Base-by-base conservation (phyloP, 2,329 filamentous ascomycete genomes). In the Diaporthe capsici region DNA sequence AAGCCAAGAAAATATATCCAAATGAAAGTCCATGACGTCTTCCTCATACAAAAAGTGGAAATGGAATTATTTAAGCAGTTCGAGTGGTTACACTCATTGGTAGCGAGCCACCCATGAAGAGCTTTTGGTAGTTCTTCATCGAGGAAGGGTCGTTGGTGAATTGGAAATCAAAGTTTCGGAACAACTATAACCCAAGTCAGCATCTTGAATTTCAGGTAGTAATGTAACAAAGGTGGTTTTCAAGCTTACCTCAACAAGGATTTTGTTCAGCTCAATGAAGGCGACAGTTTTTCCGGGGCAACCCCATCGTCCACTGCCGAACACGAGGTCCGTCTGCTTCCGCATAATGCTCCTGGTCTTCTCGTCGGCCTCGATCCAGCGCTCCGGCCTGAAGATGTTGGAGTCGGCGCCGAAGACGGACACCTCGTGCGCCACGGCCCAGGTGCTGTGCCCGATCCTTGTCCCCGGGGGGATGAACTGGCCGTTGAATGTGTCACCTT, bases 381-480 rank as follows among this genome's bases (percentile, higher is more conserved):
- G 57, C 67, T 77, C 75, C 10, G 78, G 78, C 39, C 77, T 55
- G 77, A 78, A 76, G 4, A 44, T 39, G 34, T 76, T 55, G 12
- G 76, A 53, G 53, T 77, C 77, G 10, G 34, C 58, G 25, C 77
- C 78, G 51, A 78, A 79, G 3, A 79, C 76, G 9, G 74, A 75
- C 44, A 65, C 57, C 44, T 76, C 72, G 25, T 74, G 73, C 12
- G 77, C 74, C 28, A 79, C 75, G n/a, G 78, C 74, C 65, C 78
- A 74, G 25, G 76, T 78, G n/a, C 72, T 61, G 60, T 76, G 76
- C 13, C 77, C 77, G 9, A 78, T 74, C 3, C 76, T 73, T 17
- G 78, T 79, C 1, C 77, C 79, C 0, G 34, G 74, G 22, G 79
- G 79, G 13, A 80, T 42, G 58, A 75, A 76, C 17, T 68, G 67